Percentiles rank a stretch among this genome's conserved stretches.
phyloP scores from a whole-genome alignment of 2,329 filamentous ascomycete species.

The Talaromyces amestolkiae region DNA sequence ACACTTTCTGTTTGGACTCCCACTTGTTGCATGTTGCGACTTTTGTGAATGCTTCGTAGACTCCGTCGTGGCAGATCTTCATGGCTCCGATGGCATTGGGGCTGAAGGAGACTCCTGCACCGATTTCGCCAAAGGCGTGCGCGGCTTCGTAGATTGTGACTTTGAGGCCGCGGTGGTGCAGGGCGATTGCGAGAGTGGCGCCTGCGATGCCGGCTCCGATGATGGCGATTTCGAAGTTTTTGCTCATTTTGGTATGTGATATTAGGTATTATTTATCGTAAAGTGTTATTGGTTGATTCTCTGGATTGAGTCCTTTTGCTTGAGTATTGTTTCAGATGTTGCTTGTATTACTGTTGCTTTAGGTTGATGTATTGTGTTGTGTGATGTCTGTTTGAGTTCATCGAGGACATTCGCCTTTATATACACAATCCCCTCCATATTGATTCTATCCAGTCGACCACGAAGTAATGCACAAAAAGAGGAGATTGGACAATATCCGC shows the following conservation, averaged over 20 bases:
- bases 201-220: constrained; percentile 44
- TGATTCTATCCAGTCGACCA: not conserved
- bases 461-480: not conserved
- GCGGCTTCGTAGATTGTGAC: constrained; percentile 26
- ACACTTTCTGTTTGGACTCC: constrained; percentile 9
- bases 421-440: not conserved
- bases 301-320: too few species aligned
- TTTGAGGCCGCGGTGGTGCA: constrained; percentile 29
- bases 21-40: constrained; percentile 16
- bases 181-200: constrained; percentile 37
- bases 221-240: constrained; percentile 30
- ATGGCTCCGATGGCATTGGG: constrained; percentile 15
- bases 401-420: not conserved
- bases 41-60: constrained; percentile 11
- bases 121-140: constrained; percentile 24
- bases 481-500: not conserved
- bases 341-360: not conserved
- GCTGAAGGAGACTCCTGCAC: constrained; percentile 19
- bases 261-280: not conserved
- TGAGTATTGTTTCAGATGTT: too few species aligned
- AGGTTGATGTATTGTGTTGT: not conserved
- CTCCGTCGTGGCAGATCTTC: constrained; percentile 13
- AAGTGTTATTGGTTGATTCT: too few species aligned
- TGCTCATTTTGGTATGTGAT: not conserved
- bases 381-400: not conserved